Percentiles rank a stretch among this genome's conserved stretches.
Conservation (phyloP, 495 filamentous ascomycete genomes). For the Penicillium canescens region DNA sequence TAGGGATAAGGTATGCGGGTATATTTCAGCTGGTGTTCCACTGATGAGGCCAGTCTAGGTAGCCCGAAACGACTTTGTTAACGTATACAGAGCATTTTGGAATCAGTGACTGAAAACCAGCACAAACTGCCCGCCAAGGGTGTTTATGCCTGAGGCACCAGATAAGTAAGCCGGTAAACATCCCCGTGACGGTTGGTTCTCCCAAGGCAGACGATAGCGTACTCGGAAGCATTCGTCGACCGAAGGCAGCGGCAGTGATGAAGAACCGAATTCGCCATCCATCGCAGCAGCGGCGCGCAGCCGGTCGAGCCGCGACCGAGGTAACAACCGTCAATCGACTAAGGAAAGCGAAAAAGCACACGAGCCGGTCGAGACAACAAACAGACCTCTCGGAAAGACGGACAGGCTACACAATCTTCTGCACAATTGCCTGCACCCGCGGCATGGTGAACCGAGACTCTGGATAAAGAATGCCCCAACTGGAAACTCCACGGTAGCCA, state of each 20-base stretch:
- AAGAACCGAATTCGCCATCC: conserved; percentile 22
- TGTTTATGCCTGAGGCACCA: no score
- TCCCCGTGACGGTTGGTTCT: no score
- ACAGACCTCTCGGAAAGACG: conserved; percentile 15
- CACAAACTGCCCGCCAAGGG: no score
- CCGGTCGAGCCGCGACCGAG: conserved; percentile 11
- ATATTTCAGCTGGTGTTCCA: no score
- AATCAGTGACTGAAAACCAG: no score
- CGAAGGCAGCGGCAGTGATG: conserved; percentile 25
- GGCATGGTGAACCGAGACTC: conserved; percentile 23
- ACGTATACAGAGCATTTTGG: no score
- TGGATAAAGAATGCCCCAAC: conserved; percentile 30
- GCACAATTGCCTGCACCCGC: conserved; percentile 27
- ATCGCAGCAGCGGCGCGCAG: conserved; percentile 21
- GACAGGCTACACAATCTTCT: conserved; percentile 19
- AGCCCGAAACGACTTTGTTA: no score
- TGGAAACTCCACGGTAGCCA: conserved; percentile 16
- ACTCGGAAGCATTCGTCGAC: conserved; percentile 18
- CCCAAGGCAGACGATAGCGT: no score
- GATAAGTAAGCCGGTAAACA: no score
- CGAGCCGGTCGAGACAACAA: conserved; percentile 10
- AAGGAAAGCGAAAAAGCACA: conserved; percentile 14
- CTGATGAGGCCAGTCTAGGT: no score
- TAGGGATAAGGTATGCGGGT: no score
- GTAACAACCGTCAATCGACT: conserved; percentile 12